phyloP scores from a whole-genome alignment of 768 basidiomycete genomes.

The Tricholoma matsutake region DNA sequence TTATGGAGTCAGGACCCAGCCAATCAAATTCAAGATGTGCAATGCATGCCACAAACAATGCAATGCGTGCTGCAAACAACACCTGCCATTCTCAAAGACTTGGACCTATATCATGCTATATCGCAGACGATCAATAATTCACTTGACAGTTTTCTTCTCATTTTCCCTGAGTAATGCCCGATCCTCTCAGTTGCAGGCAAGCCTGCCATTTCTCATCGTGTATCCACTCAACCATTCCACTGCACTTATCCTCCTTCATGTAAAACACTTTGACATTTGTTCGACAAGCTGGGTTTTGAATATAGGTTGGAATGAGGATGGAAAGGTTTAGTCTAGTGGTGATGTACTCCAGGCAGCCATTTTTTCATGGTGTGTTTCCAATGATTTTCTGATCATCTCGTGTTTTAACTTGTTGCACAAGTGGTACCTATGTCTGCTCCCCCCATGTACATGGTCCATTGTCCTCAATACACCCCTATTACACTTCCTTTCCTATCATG shows the following conservation, averaged over 20 bases:
- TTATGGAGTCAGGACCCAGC: conserved; percentile 40
- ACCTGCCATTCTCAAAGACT: not conserved
- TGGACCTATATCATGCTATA: not conserved
- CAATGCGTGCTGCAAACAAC: not conserved
- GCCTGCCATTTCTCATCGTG: not conserved
- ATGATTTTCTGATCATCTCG: not conserved
- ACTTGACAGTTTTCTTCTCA: not conserved
- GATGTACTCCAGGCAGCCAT: not conserved
- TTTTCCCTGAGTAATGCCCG: not conserved
- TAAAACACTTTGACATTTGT: not conserved
- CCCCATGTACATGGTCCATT: not conserved
- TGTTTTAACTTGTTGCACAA: not conserved
- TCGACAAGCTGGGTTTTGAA: not conserved
- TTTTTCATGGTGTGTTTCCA: not conserved
- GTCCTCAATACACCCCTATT: not conserved
- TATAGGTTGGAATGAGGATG: not conserved
- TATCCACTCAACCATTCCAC: not conserved
- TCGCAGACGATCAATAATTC: not conserved
- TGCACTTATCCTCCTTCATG: not conserved
- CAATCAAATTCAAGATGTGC: not conserved
- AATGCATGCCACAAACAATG: not conserved
- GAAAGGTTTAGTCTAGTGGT: not conserved
- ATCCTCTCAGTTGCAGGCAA: not conserved
- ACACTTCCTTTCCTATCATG: not conserved
- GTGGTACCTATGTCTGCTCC: not conserved